Percentiles rank a stretch among this genome's conserved stretches.
phyloP scores from a whole-genome alignment of 441 rosid genomes.

The Gossypium laxum region DNA sequence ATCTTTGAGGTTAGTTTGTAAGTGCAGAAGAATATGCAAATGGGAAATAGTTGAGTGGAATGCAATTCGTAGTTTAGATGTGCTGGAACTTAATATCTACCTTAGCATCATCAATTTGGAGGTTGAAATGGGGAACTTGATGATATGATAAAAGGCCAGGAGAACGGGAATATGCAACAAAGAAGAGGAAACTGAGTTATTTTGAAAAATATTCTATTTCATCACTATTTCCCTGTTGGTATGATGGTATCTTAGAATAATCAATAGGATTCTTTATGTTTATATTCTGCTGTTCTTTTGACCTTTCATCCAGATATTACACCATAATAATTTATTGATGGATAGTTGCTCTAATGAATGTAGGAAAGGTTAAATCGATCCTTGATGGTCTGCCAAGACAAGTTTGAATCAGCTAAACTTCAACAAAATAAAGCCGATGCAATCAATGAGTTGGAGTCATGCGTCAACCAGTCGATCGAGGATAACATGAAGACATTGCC shows the following conservation, averaged over 20 bases:
- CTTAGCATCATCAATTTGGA: neutral
- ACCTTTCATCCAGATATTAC: neutral
- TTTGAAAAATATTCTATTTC: neutral
- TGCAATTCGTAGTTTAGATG: neutral
- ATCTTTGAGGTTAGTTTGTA: neutral
- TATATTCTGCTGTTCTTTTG: neutral
- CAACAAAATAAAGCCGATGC: conserved; percentile 41
- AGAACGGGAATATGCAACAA: neutral
- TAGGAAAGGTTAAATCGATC: conserved; percentile 79
- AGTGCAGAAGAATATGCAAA: neutral
- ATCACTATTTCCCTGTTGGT: neutral
- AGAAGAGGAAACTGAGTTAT: neutral
- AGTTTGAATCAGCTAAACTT: conserved; percentile 57
- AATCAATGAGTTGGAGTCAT: conserved; percentile 44
- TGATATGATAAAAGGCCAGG: neutral
- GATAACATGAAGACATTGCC: conserved; percentile 51
- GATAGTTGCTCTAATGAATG: conserved; percentile 14
- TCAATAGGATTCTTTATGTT: neutral
- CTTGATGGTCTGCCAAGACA: conserved; percentile 80
- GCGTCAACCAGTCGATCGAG: conserved; percentile 60
- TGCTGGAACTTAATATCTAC: neutral
- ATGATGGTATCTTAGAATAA: neutral
- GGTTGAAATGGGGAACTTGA: neutral
- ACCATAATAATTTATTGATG: neutral
- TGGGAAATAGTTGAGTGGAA: neutral